Base-by-base conservation (phyloP, 305 asterid species). In the Solanum aculeatissimum region DNA sequence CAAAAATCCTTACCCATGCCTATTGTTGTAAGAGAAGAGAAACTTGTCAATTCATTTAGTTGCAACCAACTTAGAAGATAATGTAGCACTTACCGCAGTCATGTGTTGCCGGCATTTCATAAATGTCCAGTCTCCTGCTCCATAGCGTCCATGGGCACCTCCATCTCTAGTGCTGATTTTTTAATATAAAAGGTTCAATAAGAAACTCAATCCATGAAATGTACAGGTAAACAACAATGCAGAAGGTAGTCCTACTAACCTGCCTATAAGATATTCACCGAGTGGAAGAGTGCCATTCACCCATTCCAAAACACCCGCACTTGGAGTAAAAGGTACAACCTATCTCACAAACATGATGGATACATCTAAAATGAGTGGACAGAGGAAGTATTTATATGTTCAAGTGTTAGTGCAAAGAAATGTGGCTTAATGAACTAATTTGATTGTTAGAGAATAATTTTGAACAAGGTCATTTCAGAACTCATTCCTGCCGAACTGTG, bases 281-380 rank as follows among this genome's bases (percentile, higher is more conserved):
- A 97, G 98, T 49, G 99, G 99, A 72, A 97, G 85, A 84, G 98
- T 95, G 87, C 98, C 98, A 90, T 93, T 94, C 85, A 97, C 99
- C 99, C 99, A 97, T 90, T 97, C 99, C 81, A 95, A 92, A 88
- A 97, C 98, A 87, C 99, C 99, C 80, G 99, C 99, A 90, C 98
- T 94, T 58, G 99, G 99, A 88, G 99, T 95, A 87, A 97, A 97
- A 87, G 99, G 97, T 84, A 97, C 95, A 42, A 97, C 99, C 98
- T 97, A 92, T 88, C 82, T 55, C 89, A 86, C 83, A 60, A 89
- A 86, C 62, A 81, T 81, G 82, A 53, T 2, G 13, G 80, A 43
- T 21, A 71, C 27, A 27, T 29, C 63, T 77, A 77, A 78, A 51
- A 42, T 47, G 18, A 53, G 78, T 72, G 63, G 71, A 63, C 65